Conservation (phyloP, 2,329 filamentous ascomycete genomes). For the Cadophora sp. region DNA sequence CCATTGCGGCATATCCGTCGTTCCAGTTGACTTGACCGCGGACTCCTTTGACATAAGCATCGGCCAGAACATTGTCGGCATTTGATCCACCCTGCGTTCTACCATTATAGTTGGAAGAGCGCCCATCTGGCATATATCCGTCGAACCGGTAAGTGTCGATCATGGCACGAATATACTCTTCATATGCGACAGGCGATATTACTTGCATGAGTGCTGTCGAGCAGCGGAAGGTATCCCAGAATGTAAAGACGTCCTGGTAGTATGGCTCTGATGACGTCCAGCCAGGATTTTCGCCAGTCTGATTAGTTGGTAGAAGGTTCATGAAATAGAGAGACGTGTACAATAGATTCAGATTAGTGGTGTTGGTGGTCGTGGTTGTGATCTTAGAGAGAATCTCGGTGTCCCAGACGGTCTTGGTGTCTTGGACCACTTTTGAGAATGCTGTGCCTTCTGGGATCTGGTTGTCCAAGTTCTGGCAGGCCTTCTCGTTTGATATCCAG, state of each 20-base stretch:
- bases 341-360: constrained; percentile 62
- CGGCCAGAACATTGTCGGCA: constrained; percentile 73
- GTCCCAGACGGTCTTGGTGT: constrained; percentile 65
- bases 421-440: constrained; percentile 48
- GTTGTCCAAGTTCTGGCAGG: constrained; percentile 53
- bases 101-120: constrained; percentile 73
- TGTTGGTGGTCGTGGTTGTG: constrained; percentile 62
- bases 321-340: constrained; percentile 72
- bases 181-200: constrained; percentile 65
- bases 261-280: constrained; percentile 71
- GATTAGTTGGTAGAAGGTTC: constrained; percentile 72
- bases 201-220: constrained; percentile 70
- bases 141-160: constrained; percentile 49
- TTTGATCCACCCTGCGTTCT: constrained; percentile 74
- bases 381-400: constrained; percentile 67
- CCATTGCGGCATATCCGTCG: constrained; percentile 41
- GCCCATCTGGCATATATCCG: constrained; percentile 69
- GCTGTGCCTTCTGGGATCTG: constrained; percentile 53
- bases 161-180: constrained; percentile 69
- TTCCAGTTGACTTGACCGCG: constrained; percentile 51
- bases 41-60: constrained; percentile 74
- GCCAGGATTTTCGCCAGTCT: constrained; percentile 71
- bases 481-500: constrained; percentile 55
- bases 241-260: constrained; percentile 74
- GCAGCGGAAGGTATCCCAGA: constrained; percentile 70